Conservation (phyloP, 805 yeast genomes). For the Yamadazyma paraphyllophila region DNA sequence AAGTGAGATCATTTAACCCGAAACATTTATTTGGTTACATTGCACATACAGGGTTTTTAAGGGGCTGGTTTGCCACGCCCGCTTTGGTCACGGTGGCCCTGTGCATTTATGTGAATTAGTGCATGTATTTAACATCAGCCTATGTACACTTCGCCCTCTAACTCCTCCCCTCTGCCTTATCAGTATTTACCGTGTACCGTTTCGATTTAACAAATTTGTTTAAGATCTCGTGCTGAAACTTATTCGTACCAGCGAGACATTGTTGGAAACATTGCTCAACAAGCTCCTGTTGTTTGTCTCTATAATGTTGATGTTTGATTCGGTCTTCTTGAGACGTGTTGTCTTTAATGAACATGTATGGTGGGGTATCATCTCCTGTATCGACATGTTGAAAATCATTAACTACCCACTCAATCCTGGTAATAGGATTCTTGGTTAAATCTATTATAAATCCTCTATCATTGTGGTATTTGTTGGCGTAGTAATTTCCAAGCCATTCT, state of each 20-base stretch:
- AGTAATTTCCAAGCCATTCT: constrained; percentile 27
- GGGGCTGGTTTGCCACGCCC: background rate
- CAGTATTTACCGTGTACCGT: constrained; percentile 3
- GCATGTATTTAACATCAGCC: background rate
- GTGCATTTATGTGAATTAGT: constrained; percentile 1
- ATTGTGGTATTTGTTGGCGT: constrained; percentile 20
- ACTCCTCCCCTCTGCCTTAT: background rate
- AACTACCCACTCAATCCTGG: constrained; percentile 33
- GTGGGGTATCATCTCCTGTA: constrained; percentile 15
- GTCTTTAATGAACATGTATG: constrained; percentile 14
- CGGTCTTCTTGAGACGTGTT: constrained; percentile 17
- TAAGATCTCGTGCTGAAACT: constrained; percentile 10
- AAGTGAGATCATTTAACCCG: constrained; percentile 2
- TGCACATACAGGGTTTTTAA: background rate
- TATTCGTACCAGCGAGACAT: constrained; percentile 9
- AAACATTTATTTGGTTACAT: background rate
- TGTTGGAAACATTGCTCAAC: constrained; percentile 9
- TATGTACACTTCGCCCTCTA: background rate
- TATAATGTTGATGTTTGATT: constrained; percentile 6
- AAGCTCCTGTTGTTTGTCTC: background rate
- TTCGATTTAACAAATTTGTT: constrained; percentile 10
- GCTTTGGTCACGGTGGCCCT: background rate
- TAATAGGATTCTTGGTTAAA: constrained; percentile 33
- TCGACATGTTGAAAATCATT: constrained; percentile 28
- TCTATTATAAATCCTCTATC: constrained; percentile 22